Evolutionary conservation across 2,329 filamentous ascomycete species (phyloP), one percentile per base, ranked within the genome.

Genomic region (Colletotrichum costaricense): DNA sequence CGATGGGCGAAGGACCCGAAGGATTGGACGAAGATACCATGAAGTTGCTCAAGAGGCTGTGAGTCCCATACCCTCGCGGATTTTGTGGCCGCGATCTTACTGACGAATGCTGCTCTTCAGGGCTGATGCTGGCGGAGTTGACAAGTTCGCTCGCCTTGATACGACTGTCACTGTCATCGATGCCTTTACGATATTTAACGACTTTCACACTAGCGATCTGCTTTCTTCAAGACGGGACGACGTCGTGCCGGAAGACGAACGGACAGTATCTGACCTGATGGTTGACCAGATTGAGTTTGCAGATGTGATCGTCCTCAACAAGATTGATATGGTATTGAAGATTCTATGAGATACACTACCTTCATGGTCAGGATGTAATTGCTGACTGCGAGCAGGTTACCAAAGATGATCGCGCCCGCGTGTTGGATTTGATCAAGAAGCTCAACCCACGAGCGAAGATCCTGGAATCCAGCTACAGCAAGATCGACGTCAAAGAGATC

Each of bases 241-340:
- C 33, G 89, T 92, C 2, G 85, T 89, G 5, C 80, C 89, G 0
- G 93, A 94, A 75, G 93, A 95, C 73, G 92, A 95, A 76, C 85
- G 93, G 0, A 94, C 92, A 0, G 92, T 95, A 2, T 93, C 92
- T 0, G 92, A 94, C 76, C 86, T 95, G 0, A 93, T 94, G 87
- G 92, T 93, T 0, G 93, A 94, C 76, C 93, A 94, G 77, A 93
- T 94, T 72, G 93, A 95, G 80, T 95, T 95, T 76, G 92, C 93
- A 0, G 92, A 94, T 75, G 92, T 94, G 7, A 87, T 94, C 16
- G 86, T 94, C 4, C 82, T 94, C 24, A 94, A 94, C 82, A 94
- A 94, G 80, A 84, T 89, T 6, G 92, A 94, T 73, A 88, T 90
- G 73, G 90, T 24, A 24, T 24, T 24, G 24, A 24, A 24, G 24